Percentiles rank a stretch among this genome's conserved stretches.
These are phyloP conservation scores for Macrophomina tecta DNA, from an alignment of 2,329 filamentous ascomycete species.

Conservation along the genomic window DNA sequence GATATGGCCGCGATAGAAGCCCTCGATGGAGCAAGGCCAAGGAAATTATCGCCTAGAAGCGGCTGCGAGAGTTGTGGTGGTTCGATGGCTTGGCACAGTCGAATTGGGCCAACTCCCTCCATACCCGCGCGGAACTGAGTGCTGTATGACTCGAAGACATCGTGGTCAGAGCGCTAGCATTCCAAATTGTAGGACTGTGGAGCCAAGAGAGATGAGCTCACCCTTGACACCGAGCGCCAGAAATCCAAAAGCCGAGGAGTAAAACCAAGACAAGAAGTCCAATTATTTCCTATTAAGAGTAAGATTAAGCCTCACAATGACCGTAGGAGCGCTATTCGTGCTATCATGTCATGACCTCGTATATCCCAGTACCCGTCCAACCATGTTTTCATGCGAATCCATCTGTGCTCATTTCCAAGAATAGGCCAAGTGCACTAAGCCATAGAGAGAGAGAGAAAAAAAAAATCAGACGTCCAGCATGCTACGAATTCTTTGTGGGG, in stretches of 20 bases:
- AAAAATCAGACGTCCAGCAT: conserved; percentile 49
- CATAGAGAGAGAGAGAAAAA: not conserved
- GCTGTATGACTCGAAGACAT: not conserved
- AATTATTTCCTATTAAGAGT: not conserved
- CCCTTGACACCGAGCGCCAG: not conserved
- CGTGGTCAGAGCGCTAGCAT: not conserved
- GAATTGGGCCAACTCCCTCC: not conserved
- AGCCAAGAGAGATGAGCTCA: not conserved
- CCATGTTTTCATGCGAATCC: not conserved
- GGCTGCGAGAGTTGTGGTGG: not conserved
- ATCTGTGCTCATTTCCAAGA: not conserved
- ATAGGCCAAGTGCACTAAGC: not conserved
- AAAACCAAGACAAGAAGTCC: not conserved
- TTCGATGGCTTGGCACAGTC: not conserved
- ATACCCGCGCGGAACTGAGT: not conserved
- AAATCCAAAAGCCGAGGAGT: not conserved
- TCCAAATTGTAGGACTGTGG: not conserved
- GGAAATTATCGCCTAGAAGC: not conserved
- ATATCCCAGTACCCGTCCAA: not conserved
- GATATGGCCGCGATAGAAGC: not conserved
- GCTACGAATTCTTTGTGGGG: conserved; percentile 44
- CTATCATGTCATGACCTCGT: conserved; percentile 6
- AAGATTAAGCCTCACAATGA: not conserved
- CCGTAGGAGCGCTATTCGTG: not conserved
- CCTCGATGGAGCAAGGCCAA: not conserved